phyloP scores from a whole-genome alignment of 805 yeast genomes.

The Jamesozyma hellenica region DNA sequence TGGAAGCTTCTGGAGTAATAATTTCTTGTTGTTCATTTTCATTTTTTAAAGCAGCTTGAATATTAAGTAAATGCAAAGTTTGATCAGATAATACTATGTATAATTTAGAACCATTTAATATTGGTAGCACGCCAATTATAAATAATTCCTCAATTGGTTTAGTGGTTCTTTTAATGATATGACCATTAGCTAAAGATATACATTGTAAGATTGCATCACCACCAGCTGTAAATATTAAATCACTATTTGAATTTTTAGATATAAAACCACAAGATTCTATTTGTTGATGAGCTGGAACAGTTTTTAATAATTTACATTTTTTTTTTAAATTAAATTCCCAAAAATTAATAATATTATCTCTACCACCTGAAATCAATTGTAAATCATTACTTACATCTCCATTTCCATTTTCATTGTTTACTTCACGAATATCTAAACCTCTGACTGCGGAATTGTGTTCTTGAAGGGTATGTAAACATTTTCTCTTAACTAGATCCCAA shows the following conservation, averaged over 20 bases:
- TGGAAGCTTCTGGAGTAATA: slow-evolving; percentile 40
- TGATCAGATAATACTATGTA: slow-evolving; percentile 73
- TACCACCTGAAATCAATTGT: slow-evolving; percentile 67
- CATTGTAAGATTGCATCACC: slow-evolving; percentile 57
- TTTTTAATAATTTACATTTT: slow-evolving; percentile 46
- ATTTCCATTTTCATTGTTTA: neutral
- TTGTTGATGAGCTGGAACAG: slow-evolving; percentile 65
- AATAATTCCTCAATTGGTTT: slow-evolving; percentile 65
- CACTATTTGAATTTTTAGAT: slow-evolving; percentile 21
- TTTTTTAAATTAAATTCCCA: slow-evolving; percentile 44
- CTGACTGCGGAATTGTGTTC: slow-evolving; percentile 84
- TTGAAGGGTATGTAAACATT: slow-evolving; percentile 47
- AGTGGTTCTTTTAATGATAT: slow-evolving; percentile 31
- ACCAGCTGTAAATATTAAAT: slow-evolving; percentile 63
- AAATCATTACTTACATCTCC: slow-evolving; percentile 32
- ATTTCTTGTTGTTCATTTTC: slow-evolving; percentile 16
- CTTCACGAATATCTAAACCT: slow-evolving; percentile 54
- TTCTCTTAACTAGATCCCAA: slow-evolving; percentile 64
- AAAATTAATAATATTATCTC: slow-evolving; percentile 60
- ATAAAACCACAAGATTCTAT: slow-evolving; percentile 63
- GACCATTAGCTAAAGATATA: slow-evolving; percentile 47
- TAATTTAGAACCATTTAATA: slow-evolving; percentile 29
- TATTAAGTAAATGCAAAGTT: slow-evolving; percentile 48
- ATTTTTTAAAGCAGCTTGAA: slow-evolving; percentile 23
- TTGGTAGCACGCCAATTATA: slow-evolving; percentile 47